Percentiles rank a stretch among this genome's conserved stretches.
These are phyloP conservation scores for Sordariomycetes sp. DNA, from an alignment of 2,329 filamentous ascomycete species.

Conservation along the genomic window DNA sequence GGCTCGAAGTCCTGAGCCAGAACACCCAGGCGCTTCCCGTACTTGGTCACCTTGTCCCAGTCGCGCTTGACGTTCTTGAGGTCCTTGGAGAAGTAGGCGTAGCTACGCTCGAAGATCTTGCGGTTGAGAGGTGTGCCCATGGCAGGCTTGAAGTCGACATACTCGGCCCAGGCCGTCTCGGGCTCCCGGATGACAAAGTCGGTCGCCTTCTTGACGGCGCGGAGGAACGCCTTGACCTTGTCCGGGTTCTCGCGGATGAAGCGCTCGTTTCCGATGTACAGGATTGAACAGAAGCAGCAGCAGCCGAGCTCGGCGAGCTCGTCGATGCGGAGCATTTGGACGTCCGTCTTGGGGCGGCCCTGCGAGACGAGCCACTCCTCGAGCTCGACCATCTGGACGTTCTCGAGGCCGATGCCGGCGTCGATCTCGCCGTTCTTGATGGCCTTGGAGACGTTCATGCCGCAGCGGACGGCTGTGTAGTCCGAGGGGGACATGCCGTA, in stretches of 20 bases:
- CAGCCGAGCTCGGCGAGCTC: slow-evolving; percentile 67
- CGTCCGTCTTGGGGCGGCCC: slow-evolving; percentile 49
- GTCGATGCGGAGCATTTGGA: slow-evolving; percentile 72
- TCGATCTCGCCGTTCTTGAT: slow-evolving; percentile 62
- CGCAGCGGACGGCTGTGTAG: slow-evolving; percentile 66
- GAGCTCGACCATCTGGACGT: slow-evolving; percentile 73
- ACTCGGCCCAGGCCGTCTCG: slow-evolving; percentile 50
- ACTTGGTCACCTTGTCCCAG: slow-evolving; percentile 66
- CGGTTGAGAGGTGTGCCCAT: slow-evolving; percentile 57
- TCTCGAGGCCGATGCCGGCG: slow-evolving; percentile 65
- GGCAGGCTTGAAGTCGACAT: slow-evolving; percentile 57
- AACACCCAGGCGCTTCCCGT: slow-evolving; percentile 61
- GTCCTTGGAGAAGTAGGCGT: slow-evolving; percentile 62
- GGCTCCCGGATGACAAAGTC: slow-evolving; percentile 57
- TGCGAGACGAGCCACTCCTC: slow-evolving; percentile 60
- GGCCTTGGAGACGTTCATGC: slow-evolving; percentile 70
- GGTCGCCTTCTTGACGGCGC: slow-evolving; percentile 61
- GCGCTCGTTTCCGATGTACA: slow-evolving; percentile 66
- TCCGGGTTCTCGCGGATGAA: slow-evolving; percentile 56
- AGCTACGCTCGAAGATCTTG: slow-evolving; percentile 71
- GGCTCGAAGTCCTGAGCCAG: slow-evolving; percentile 48
- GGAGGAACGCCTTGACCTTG: slow-evolving; percentile 54
- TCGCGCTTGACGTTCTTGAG: slow-evolving; percentile 63
- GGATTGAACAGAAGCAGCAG: slow-evolving; percentile 73
- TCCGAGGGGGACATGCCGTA: slow-evolving; percentile 61